Evolutionary conservation across 371 early-diverging fungal species (phyloP).

Genomic region (Zopfochytrium polystomum): DNA sequence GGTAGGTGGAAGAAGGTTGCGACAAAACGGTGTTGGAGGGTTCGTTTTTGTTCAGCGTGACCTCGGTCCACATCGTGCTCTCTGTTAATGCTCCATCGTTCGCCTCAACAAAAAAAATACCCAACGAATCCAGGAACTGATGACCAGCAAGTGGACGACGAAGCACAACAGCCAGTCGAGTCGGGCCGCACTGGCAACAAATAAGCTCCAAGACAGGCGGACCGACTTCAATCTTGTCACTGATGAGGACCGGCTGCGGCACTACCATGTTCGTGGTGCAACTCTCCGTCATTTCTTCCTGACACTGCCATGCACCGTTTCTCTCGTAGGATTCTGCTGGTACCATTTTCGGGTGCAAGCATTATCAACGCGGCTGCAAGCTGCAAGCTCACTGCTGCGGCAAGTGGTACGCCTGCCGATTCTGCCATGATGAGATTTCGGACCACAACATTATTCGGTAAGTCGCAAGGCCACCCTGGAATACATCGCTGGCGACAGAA

Average conservation of each 20-base stretch:
- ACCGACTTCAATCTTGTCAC: constrained; percentile 39
- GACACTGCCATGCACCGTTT: too few species aligned
- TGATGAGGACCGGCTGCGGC: constrained; percentile 46
- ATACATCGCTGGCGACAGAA: background rate
- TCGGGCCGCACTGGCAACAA: constrained; percentile 28
- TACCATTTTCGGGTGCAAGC: constrained; percentile 79
- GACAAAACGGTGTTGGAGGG: too few species aligned
- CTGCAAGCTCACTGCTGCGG: constrained; percentile 91
- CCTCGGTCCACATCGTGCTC: too few species aligned
- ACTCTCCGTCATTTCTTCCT: background rate
- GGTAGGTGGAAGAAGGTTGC: too few species aligned
- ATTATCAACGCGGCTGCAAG: constrained; percentile 86
- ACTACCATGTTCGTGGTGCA: constrained; percentile 50
- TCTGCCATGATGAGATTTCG: constrained; percentile 91
- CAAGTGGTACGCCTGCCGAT: constrained; percentile 84
- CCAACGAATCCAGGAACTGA: constrained; percentile 49
- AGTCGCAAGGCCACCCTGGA: background rate
- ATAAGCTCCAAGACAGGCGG: constrained; percentile 37
- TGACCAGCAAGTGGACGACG: constrained; percentile 48
- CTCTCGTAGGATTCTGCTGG: constrained; percentile 51
- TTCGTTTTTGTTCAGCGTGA: too few species aligned
- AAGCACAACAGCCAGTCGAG: constrained; percentile 26
- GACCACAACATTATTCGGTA: constrained; percentile 87
- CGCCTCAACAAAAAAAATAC: too few species aligned
- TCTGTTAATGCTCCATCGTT: too few species aligned